phyloP scores from a whole-genome alignment of 768 basidiomycete genomes.

The Macrolepiota fuliginosa region DNA sequence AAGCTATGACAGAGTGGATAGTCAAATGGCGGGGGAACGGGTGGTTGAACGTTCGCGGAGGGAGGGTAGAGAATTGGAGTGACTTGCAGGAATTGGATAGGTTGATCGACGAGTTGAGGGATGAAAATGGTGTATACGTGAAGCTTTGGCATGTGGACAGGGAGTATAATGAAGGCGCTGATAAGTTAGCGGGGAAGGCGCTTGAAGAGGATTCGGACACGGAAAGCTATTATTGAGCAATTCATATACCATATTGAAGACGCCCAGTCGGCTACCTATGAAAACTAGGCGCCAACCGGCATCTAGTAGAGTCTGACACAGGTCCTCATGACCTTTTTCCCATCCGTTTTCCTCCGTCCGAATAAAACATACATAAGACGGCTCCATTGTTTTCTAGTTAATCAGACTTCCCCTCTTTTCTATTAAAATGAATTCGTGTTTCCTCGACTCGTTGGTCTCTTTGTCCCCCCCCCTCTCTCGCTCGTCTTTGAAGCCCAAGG shows the following conservation, averaged over 20 bases:
- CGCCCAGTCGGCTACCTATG: too few relatives aligned
- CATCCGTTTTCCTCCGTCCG: too few relatives aligned
- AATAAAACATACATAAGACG: too few relatives aligned
- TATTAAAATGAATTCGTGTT: too few relatives aligned
- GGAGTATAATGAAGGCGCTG: not conserved
- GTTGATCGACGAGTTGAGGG: slow-evolving; percentile 3
- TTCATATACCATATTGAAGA: too few relatives aligned
- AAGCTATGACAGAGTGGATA: slow-evolving; percentile 12
- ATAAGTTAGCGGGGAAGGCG: not conserved
- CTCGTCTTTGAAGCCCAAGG: too few relatives aligned
- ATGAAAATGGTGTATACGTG: slow-evolving; percentile 1
- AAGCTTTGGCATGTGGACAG: slow-evolving; percentile 7
- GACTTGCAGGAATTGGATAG: slow-evolving; percentile 8
- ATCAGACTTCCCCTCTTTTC: too few relatives aligned
- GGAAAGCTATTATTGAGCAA: not conserved
- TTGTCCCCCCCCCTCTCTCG: too few relatives aligned
- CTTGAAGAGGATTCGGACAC: not conserved
- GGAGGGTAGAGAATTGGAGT: slow-evolving; percentile 6
- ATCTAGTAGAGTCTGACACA: too few relatives aligned
- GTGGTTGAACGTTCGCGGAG: slow-evolving; percentile 9
- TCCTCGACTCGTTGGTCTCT: too few relatives aligned
- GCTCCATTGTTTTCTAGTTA: too few relatives aligned
- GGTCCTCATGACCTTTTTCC: not conserved
- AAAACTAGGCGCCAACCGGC: too few relatives aligned
- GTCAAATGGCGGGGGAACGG: slow-evolving; percentile 10